Evolutionary conservation across 306 rosid genomes (phyloP).

Genomic region (Ochetophila trinervis): DNA sequence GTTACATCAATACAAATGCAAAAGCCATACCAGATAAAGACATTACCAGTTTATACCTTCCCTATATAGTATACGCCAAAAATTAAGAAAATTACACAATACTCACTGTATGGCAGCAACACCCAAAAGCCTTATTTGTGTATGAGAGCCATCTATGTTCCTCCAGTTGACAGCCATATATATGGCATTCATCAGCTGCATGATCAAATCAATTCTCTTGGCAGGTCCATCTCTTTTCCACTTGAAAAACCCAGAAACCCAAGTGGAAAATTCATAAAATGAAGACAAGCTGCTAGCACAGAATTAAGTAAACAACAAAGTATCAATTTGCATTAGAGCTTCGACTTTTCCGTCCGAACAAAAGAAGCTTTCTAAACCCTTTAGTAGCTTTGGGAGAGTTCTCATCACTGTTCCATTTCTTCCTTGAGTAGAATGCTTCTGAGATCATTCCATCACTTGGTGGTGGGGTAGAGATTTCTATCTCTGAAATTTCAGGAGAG

Average conservation of each 20-base stretch:
- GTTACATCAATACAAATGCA: slow-evolving; percentile 15
- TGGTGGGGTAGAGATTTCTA: slow-evolving; percentile 65
- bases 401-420: slow-evolving; percentile 90
- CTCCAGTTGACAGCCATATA: slow-evolving; percentile 32
- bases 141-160: slow-evolving; percentile 32
- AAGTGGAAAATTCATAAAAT: slow-evolving; percentile 12
- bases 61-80: slow-evolving; percentile 22
- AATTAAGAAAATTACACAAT: slow-evolving; percentile 42
- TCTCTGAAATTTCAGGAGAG: slow-evolving; percentile 44
- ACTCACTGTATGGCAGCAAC: slow-evolving; percentile 41
- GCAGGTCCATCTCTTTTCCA: slow-evolving; percentile 18
- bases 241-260: slow-evolving; percentile 24
- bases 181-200: slow-evolving; percentile 27
- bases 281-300: slow-evolving; percentile 26
- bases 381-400: slow-evolving; percentile 68
- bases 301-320: slow-evolving; percentile 23
- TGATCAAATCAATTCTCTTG: slow-evolving; percentile 33
- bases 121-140: slow-evolving; percentile 36
- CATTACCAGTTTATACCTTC: slow-evolving; percentile 23
- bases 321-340: slow-evolving; percentile 34
- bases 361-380: slow-evolving; percentile 87
- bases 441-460: slow-evolving; percentile 36
- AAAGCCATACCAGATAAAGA: slow-evolving; percentile 20
- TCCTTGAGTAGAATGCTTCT: slow-evolving; percentile 61
- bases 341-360: slow-evolving; percentile 77